A percentile compares a stretch with the other conserved stretches of the same genome.
These are phyloP conservation scores for Anthoceros angustus DNA, from an alignment of 225 moss, liverwort and hornwort genomes.

Conservation along the genomic window DNA sequence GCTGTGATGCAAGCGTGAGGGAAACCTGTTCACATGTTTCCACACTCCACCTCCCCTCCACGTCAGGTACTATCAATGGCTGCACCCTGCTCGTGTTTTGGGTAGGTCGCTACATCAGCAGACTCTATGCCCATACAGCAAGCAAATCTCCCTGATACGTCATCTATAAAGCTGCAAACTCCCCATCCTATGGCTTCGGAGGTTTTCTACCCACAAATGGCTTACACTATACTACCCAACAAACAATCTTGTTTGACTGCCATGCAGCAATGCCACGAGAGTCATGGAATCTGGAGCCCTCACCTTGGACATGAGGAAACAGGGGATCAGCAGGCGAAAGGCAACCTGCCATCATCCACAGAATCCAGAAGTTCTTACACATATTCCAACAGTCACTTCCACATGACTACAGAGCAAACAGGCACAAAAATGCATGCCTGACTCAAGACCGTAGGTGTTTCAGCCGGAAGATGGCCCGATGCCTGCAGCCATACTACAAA, in stretches of 20 bases:
- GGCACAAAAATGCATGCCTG: constrained; percentile 10
- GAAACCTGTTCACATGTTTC: constrained; percentile 38
- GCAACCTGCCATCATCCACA: constrained; percentile 27
- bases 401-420: background rate
- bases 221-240: background rate
- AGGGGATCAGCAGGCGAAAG: constrained; percentile 70
- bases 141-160: background rate
- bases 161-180: too few relatives aligned
- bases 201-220: too few relatives aligned
- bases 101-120: background rate
- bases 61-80: background rate
- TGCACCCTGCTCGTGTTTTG: background rate
- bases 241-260: constrained; percentile 5
- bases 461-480: constrained; percentile 68
- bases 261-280: background rate
- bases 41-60: background rate
- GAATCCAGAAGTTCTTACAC: background rate
- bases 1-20: constrained; percentile 48
- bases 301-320: constrained; percentile 80
- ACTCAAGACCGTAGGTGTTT: constrained; percentile 71
- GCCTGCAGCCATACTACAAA: constrained; percentile 92
- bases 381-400: too few relatives aligned
- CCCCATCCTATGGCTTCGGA: too few relatives aligned
- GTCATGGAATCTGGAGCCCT: background rate
- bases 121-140: background rate